Base-by-base conservation (phyloP, 768 basidiomycete species). In the Boletus reticulatus region DNA sequence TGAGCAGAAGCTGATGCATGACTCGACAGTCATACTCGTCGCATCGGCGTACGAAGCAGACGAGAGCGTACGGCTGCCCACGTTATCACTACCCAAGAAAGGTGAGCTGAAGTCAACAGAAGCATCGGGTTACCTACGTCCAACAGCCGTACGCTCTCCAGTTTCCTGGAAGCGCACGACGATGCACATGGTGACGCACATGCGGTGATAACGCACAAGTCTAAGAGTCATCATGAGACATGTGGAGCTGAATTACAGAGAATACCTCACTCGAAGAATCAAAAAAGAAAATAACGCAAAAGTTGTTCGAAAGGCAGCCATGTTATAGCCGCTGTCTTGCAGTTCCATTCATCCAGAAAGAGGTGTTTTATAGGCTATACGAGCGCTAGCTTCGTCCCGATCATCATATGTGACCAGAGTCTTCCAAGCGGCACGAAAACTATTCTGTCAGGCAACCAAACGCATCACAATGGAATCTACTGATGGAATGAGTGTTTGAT, bases 81-180 rank as follows among this genome's bases (percentile, higher is more conserved):
- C 71, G 43, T 79, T 79, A 65, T 89, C 87, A 45, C 84, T 86
- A 63, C 7, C 59, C 7, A 31, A 39, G 52, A 67, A 4, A 20
- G 20, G 49, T 43, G 46, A 52, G 42, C 42, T 31, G n/a, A 38
- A 17, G 22, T 68, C 73, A 19, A 37, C 6, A 17, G 20, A 44
- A 63, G 10, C 20, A 22, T 16, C 8, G 8, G 16, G 36, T n/a
- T 12, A 68, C 74, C 45, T 56, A 88, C 87, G 78, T 80, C 72
- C 80, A 83, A 62, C 88, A 89, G 64, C 85, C 85, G 53, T 76
- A 67, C 16, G 78, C 76, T 17, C 75, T 75, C 86, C 86, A 89
- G 47, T 69, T 75, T 3, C 73, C 73, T 9, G 84, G 84, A 48
- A 88, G 76, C 1, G 55, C 45, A 27, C 63, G 67, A 37, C 50